Evolutionary conservation across 768 basidiomycete genomes (phyloP), one percentile per base, ranked within the genome.

Genomic region (Tricholomella constricta): DNA sequence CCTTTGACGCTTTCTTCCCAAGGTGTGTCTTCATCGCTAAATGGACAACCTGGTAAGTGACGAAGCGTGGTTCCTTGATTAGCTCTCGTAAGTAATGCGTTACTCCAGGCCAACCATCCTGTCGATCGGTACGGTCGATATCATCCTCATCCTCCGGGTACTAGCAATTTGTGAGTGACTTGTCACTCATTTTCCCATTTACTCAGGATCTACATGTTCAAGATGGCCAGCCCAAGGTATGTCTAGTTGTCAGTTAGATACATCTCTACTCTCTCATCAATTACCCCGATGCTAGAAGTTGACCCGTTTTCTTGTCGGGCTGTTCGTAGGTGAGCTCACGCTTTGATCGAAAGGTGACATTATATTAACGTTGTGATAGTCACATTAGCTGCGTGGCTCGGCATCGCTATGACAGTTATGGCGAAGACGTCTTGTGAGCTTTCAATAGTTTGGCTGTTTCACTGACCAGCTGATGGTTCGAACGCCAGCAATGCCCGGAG

Each of bases 121-220:
- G 5, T 54, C 64, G 2, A 26, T 67, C 11, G 57, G 42, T 25
- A 59, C 63, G 4, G 62, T 65, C 1, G 65, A 67, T 29, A 29
- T 59, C 12, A 65, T 67, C 26, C 61, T 67, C 8, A 51, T 67
- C 22, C 37, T 67, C n/a, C 57, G 65, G 19, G 57, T 62, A 12
- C 27, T 54, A 6, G 62, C 61, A 15, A 55, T 67, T 25, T 67
- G 65, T 67, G 36, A 52, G 65, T 8, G 6, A 26, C 41, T 25
- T 47, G 27, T 15, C 32, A 10, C 2, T 23, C 49, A 29, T 9
- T 51, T 25, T 12, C 20, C 11, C 27, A n/a, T n/a, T n/a, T n/a
- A n/a, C n/a, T n/a, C n/a, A n/a, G n/a, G n/a, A n/a, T n/a, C n/a
- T n/a, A n/a, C n/a, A n/a, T n/a, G n/a, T n/a, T n/a, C n/a, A n/a